These are phyloP conservation scores for Cicer yamashitae DNA, from an alignment of 306 rosid genomes.

Conservation along the genomic window DNA sequence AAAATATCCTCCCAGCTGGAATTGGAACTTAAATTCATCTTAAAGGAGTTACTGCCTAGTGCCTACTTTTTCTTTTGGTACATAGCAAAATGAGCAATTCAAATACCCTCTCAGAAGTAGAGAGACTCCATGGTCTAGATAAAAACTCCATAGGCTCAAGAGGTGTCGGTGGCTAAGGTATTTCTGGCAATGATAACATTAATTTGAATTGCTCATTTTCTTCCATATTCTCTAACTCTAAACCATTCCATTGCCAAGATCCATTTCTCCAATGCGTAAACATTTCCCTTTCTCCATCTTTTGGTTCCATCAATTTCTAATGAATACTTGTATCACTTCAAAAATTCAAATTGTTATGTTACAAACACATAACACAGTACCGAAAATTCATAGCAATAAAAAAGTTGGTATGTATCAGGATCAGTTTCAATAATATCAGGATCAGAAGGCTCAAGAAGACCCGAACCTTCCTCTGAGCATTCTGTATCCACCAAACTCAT, in stretches of 20 bases:
- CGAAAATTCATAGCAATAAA: too few relatives aligned
- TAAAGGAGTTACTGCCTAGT: too few relatives aligned
- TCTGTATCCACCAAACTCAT: too few relatives aligned
- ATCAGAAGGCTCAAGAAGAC: too few relatives aligned
- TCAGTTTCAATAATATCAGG: too few relatives aligned
- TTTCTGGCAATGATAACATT: conserved; percentile 62
- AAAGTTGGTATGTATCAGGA: too few relatives aligned
- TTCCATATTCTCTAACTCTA: conserved; percentile 48
- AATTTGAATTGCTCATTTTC: conserved; percentile 58
- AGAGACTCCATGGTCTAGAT: conserved; percentile 90
- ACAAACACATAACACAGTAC: too few relatives aligned
- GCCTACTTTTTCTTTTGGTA: too few relatives aligned
- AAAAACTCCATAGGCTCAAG: conserved; percentile 91
- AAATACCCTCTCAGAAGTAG: conserved; percentile 93
- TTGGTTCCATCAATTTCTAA: background rate
- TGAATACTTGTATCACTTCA: background rate
- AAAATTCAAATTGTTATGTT: background rate
- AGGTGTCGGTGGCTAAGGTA: conserved; percentile 91
- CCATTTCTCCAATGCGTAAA: conserved; percentile 58
- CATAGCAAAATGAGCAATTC: too few relatives aligned
- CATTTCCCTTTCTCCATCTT: conserved; percentile 54
- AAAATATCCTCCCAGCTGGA: too few relatives aligned
- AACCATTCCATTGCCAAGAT: conserved; percentile 54
- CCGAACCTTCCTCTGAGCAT: too few relatives aligned
- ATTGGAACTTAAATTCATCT: too few relatives aligned